Percentiles rank a stretch among this genome's conserved stretches.
Evolutionary conservation across 140 eudicot genomes (phyloP).

Genomic region (Eryngium alpinum): DNA sequence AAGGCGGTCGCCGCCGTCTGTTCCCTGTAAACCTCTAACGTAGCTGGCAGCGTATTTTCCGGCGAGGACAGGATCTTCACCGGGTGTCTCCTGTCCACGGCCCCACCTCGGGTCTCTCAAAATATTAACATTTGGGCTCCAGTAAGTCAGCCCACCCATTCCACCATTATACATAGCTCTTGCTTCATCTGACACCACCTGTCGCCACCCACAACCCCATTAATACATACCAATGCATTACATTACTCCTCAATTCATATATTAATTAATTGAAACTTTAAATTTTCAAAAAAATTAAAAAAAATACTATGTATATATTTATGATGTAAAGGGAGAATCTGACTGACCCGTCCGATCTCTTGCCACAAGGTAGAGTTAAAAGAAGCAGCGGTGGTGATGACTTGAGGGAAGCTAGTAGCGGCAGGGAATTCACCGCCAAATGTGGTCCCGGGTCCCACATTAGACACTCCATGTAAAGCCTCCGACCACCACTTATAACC

Average conservation of each 20-base stretch:
- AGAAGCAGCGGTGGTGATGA: constrained; percentile 75
- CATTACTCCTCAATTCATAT: no score
- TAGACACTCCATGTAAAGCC: constrained; percentile 84
- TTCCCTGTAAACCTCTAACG: constrained; percentile 59
- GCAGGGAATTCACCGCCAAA: constrained; percentile 79
- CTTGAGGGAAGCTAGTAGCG: constrained; percentile 90
- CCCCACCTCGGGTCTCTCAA: constrained; percentile 75
- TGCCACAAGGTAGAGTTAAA: constrained; percentile 80
- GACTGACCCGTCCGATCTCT: constrained; percentile 75
- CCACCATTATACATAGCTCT: constrained; percentile 76
- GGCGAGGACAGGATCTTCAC: constrained; percentile 61
- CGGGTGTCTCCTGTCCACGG: constrained; percentile 65
- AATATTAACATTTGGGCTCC: constrained; percentile 68
- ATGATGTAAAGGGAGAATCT: no score
- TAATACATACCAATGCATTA: neutral
- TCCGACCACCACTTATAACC: constrained; percentile 92
- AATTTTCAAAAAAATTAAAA: no score
- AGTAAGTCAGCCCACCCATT: constrained; percentile 46
- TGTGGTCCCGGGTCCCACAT: constrained; percentile 68
- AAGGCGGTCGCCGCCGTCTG: constrained; percentile 38
- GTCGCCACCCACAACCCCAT: constrained; percentile 6
- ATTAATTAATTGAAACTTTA: no score
- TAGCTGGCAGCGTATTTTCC: constrained; percentile 53
- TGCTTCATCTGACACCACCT: constrained; percentile 73
- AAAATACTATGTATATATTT: no score